These are phyloP conservation scores for Kwoniella newhampshirensis DNA, from an alignment of 768 basidiomycete genomes.

Conservation along the genomic window DNA sequence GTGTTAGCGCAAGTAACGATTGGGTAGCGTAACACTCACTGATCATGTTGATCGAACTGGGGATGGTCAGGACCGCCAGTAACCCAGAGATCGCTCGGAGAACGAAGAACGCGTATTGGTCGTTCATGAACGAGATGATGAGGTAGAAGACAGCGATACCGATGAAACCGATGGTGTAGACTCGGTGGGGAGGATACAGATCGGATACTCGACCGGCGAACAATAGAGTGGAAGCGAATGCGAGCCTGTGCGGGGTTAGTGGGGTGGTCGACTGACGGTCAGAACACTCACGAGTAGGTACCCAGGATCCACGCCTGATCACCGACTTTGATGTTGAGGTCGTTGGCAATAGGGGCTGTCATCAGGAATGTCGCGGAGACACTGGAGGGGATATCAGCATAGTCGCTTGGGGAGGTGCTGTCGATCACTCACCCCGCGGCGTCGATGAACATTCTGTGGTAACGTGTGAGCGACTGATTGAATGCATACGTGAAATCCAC, in stretches of 20 bases:
- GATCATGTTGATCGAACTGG: slow-evolving; percentile 47
- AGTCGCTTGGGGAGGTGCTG: too few species aligned
- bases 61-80: slow-evolving; percentile 46
- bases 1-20: not conserved
- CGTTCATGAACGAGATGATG: slow-evolving; percentile 45
- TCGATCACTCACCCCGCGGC: slow-evolving; percentile 23
- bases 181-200: slow-evolving; percentile 41
- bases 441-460: slow-evolving; percentile 32
- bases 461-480: not conserved
- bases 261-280: not conserved
- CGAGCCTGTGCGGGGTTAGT: slow-evolving; percentile 2
- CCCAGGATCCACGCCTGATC: slow-evolving; percentile 46
- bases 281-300: slow-evolving; percentile 34
- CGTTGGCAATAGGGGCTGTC: slow-evolving; percentile 44
- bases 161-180: slow-evolving; percentile 49
- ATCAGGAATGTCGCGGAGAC: slow-evolving; percentile 46
- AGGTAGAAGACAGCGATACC: slow-evolving; percentile 48
- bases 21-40: slow-evolving; percentile 7
- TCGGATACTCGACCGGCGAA: slow-evolving; percentile 47
- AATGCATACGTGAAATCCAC: slow-evolving; percentile 12
- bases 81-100: slow-evolving; percentile 47
- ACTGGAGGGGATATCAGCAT: slow-evolving; percentile 1
- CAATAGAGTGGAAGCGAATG: slow-evolving; percentile 25
- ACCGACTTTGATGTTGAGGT: slow-evolving; percentile 31
- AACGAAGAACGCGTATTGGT: slow-evolving; percentile 48